phyloP scores from a whole-genome alignment of 495 filamentous ascomycete genomes.

The Penicillium manginii region DNA sequence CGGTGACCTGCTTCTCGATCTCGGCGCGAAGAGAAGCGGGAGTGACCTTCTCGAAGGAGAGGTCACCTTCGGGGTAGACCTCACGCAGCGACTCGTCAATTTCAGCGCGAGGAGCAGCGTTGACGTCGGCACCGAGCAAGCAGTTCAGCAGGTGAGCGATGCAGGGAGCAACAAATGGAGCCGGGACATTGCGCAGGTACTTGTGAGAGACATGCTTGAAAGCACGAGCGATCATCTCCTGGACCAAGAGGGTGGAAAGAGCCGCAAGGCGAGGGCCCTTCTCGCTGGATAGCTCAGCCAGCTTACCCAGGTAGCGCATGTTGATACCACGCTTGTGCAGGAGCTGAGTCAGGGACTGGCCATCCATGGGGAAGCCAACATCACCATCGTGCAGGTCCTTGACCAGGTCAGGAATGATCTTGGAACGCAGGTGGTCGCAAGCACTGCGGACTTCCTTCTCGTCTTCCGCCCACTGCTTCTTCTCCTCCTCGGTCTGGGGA shows the following conservation, averaged over 20 bases:
- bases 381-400: constrained; percentile 89
- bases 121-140: constrained; percentile 77
- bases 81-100: constrained; percentile 73
- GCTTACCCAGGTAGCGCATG: constrained; percentile 87
- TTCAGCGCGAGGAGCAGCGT: constrained; percentile 73
- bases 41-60: constrained; percentile 76
- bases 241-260: constrained; percentile 72
- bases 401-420: constrained; percentile 74
- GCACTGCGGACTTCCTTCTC: constrained; percentile 86
- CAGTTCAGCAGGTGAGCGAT: constrained; percentile 93
- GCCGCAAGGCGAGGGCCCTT: constrained; percentile 74
- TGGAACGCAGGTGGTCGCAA: constrained; percentile 74
- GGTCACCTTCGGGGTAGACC: constrained; percentile 82
- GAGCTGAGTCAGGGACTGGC: constrained; percentile 81
- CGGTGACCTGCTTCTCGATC: constrained; percentile 69
- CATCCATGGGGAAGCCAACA: constrained; percentile 97
- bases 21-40: constrained; percentile 70
- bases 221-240: constrained; percentile 90
- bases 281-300: constrained; percentile 69
- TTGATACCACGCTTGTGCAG: constrained; percentile 98
- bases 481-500: constrained; percentile 89
- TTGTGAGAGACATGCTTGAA: constrained; percentile 91
- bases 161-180: constrained; percentile 73
- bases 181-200: constrained; percentile 79
- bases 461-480: constrained; percentile 80